Conservation (phyloP, 2,329 filamentous ascomycete species). For the Fonsecaea erecta region DNA sequence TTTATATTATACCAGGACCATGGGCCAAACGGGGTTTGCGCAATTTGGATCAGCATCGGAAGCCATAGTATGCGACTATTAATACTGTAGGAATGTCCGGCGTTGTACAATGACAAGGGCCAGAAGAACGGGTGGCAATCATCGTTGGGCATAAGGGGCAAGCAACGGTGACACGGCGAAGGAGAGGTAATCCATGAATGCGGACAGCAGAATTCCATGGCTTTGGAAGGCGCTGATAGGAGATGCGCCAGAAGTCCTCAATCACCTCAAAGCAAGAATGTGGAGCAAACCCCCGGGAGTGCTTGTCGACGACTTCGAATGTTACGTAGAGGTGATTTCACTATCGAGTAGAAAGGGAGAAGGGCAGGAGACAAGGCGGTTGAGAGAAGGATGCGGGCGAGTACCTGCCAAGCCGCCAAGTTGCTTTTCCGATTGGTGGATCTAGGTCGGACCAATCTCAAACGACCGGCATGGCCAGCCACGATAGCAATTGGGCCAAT, state of each 20-base stretch:
- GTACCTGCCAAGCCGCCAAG: constrained; percentile 17
- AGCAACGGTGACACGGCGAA: constrained; percentile 4
- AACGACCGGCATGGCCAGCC: constrained; percentile 1
- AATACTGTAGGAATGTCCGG: constrained; percentile 17
- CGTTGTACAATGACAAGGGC: constrained; percentile 17
- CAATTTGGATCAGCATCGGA: not conserved
- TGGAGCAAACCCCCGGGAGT: not conserved
- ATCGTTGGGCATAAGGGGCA: not conserved
- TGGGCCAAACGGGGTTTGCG: not conserved
- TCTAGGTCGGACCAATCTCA: not conserved
- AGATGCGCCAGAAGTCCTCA: not conserved
- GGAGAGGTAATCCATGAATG: not conserved
- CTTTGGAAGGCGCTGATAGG: not conserved
- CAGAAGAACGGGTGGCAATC: not conserved
- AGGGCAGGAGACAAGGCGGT: not conserved
- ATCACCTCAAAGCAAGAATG: not conserved
- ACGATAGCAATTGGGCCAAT: not conserved
- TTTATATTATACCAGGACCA: not conserved
- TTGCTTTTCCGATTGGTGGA: constrained; percentile 8
- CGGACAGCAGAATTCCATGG: not conserved
- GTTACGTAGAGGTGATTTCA: not conserved
- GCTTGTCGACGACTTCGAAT: not conserved
- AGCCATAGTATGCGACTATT: constrained; percentile 12
- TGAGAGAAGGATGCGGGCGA: constrained; percentile 5
- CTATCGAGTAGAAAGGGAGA: not conserved